A percentile compares a stretch with the other conserved stretches of the same genome.
These are phyloP conservation scores for Trametes sanguinea DNA, from an alignment of 768 basidiomycete species.

Conservation along the genomic window DNA sequence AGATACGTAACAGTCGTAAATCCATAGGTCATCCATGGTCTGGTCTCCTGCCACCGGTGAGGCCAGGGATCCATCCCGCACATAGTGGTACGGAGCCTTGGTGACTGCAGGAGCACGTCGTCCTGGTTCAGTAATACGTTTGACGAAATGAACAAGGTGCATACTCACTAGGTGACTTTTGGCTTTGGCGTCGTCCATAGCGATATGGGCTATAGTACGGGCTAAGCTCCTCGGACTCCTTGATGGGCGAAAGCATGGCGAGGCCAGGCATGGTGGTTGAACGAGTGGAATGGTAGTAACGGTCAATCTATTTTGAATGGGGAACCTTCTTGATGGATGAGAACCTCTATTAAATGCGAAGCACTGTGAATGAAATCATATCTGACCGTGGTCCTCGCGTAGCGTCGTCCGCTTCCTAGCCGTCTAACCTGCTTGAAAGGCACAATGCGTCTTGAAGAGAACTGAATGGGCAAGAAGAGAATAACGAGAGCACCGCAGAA, in stretches of 20 bases:
- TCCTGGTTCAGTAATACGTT: neutral
- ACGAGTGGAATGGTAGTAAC: neutral
- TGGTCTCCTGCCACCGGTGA: constrained; percentile 4
- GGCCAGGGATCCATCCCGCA: constrained; percentile 7
- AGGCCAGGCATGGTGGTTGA: constrained; percentile 17
- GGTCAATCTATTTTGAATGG: constrained; percentile 2
- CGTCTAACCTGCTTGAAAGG: neutral
- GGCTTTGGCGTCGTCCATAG: neutral
- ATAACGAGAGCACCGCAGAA: neutral
- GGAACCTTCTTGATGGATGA: constrained; percentile 13
- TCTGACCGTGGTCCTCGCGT: constrained; percentile 6
- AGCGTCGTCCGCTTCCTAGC: neutral
- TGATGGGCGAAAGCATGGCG: constrained; percentile 18
- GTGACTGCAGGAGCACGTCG: neutral
- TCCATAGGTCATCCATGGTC: constrained; percentile 21
- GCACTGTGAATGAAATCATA: constrained; percentile 5
- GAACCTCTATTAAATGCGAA: neutral
- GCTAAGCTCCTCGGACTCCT: constrained; percentile 15
- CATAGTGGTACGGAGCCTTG: constrained; percentile 2
- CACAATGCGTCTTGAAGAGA: neutral
- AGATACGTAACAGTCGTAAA: constrained; percentile 23
- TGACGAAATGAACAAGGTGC: too few species aligned
- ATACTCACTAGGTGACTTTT: constrained; percentile 18
- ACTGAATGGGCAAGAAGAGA: too few species aligned
- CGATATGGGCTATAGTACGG: constrained; percentile 16